Evolutionary conservation across 352 stramenopile species (phyloP).

Genomic region (Pythium guiyangense): DNA sequence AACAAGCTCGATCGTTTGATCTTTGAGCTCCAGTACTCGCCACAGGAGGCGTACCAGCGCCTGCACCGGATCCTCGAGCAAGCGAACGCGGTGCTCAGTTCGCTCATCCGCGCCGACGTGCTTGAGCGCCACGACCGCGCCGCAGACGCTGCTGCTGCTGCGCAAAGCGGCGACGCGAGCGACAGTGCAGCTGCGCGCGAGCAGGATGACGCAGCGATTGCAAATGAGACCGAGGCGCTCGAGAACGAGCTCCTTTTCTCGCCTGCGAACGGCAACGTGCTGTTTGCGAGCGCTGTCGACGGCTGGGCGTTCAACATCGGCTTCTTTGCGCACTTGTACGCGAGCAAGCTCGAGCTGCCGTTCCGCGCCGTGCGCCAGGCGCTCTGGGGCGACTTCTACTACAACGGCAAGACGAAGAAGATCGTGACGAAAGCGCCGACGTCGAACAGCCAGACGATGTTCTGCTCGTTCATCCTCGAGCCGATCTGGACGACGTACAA

Average conservation of each 20-base stretch:
- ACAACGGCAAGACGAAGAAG: slow-evolving; percentile 90
- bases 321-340: slow-evolving; percentile 70
- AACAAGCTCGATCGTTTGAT: slow-evolving; percentile 98
- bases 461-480: slow-evolving; percentile 90
- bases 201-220: slow-evolving; percentile 48
- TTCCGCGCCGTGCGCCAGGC: slow-evolving; percentile 60
- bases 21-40: slow-evolving; percentile 90
- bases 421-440: slow-evolving; percentile 77
- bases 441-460: slow-evolving; percentile 82
- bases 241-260: slow-evolving; percentile 85
- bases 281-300: slow-evolving; percentile 91
- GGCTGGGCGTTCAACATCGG: slow-evolving; percentile 92
- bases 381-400: slow-evolving; percentile 92
- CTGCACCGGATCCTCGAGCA: slow-evolving; percentile 92
- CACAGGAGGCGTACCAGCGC: slow-evolving; percentile 90
- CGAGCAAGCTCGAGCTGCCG: slow-evolving; percentile 66
- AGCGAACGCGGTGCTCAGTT: slow-evolving; percentile 78
- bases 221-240: slow-evolving; percentile 53
- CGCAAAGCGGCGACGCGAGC: slow-evolving; percentile 10
- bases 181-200: slow-evolving; percentile 6
- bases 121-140: slow-evolving; percentile 56
- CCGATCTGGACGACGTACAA: slow-evolving; percentile 89
- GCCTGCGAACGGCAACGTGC: slow-evolving; percentile 87
- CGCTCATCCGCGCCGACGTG: slow-evolving; percentile 76
- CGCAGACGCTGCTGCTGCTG: slow-evolving; percentile 15